Conservation (phyloP, 495 filamentous ascomycete genomes). For the Xylaria venustula region DNA sequence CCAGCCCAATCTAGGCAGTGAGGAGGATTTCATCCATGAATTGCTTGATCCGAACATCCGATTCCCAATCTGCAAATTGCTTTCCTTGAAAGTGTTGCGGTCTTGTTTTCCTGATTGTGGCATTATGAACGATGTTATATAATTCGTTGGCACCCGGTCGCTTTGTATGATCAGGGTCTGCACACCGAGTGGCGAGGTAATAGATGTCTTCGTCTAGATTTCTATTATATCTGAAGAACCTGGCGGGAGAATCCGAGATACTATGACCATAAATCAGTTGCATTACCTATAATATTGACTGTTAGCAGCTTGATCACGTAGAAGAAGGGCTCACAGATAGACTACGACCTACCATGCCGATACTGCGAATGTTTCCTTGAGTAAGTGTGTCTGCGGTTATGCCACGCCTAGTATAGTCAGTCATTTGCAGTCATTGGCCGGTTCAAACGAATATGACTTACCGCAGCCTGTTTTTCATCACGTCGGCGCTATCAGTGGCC, state of each 20-base stretch:
- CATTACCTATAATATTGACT: neutral
- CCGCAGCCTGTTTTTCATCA: neutral
- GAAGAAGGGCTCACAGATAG: neutral
- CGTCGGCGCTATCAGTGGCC: neutral
- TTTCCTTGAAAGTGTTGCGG: neutral
- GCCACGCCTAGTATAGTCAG: neutral
- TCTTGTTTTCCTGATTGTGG: neutral
- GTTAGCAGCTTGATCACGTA: neutral
- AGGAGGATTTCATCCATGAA: neutral
- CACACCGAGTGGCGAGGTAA: neutral
- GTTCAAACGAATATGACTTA: neutral
- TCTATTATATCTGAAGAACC: too few species aligned
- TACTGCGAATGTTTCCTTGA: neutral
- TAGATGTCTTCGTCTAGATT: neutral
- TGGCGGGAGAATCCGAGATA: neutral
- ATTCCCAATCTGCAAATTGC: neutral
- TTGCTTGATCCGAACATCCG: neutral
- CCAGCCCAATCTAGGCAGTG: too few species aligned
- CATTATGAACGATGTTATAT: neutral
- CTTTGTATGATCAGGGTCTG: neutral
- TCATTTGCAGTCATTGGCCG: too few species aligned
- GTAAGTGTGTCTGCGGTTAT: neutral
- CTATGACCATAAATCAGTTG: neutral
- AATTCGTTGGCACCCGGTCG: neutral
- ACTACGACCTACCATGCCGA: neutral